Evolutionary conservation across 1,284 basidiomycete species (phyloP), one percentile per base, ranked within the genome.

Genomic region (Pseudozyma flocculosa): DNA sequence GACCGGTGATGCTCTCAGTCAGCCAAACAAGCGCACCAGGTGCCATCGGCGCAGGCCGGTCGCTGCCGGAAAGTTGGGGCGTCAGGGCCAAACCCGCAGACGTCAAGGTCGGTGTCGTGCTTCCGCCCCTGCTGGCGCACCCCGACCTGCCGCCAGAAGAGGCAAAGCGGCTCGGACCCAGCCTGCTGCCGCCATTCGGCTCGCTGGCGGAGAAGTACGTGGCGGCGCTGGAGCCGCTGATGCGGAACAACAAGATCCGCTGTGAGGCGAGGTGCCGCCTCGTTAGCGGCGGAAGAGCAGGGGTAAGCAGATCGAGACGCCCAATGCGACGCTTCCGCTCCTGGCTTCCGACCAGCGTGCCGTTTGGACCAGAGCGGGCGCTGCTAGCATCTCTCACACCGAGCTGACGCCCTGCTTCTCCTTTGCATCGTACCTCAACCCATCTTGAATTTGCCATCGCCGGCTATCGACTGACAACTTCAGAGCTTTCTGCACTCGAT

Each of bases 401-500:
- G n/a, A n/a, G n/a, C n/a, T n/a, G n/a, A n/a, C n/a, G n/a, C n/a
- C n/a, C n/a, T n/a, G n/a, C n/a, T n/a, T n/a, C n/a, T n/a, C n/a
- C n/a, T n/a, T n/a, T n/a, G n/a, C n/a, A n/a, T n/a, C n/a, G n/a
- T n/a, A n/a, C n/a, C n/a, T n/a, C n/a, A n/a, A n/a, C n/a, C n/a
- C n/a, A n/a, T n/a, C n/a, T n/a, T n/a, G n/a, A n/a, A n/a, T 17
- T 34, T 34, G 7, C 15, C 14, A 13, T 17, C 10, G 8, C 32
- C 32, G 32, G 7, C 32, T 34, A n/a, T n/a, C n/a, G n/a, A n/a
- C n/a, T n/a, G n/a, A n/a, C n/a, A n/a, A n/a, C n/a, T n/a, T n/a
- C 52, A 61, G 39, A 58, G 61, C 43, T 72, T 68, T 29, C 87
- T 92, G 53, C 82, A 92, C 36, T 85, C 87, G 23, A 82, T 97